These are phyloP conservation scores for Xylaria sp. DNA, from an alignment of 2,329 filamentous ascomycete species.

Conservation along the genomic window DNA sequence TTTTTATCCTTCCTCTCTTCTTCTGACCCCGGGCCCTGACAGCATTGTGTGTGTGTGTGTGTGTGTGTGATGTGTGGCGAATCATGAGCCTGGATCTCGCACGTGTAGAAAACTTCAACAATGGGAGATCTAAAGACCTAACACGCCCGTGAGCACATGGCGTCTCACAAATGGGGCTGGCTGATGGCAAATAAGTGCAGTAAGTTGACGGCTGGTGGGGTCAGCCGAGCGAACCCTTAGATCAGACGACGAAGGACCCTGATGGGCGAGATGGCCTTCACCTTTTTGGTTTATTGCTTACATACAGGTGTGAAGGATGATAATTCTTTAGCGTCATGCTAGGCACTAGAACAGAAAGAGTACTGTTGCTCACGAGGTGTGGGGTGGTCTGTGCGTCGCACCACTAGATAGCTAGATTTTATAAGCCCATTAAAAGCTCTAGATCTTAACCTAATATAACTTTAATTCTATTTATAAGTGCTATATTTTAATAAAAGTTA, in stretches of 20 bases:
- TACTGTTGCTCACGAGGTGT: no score
- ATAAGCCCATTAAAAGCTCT: no score
- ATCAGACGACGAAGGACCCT: constrained; percentile 29
- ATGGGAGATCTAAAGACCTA: constrained; percentile 13
- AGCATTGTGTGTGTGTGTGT: constrained; percentile 28
- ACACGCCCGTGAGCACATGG: constrained; percentile 29
- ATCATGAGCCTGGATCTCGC: constrained; percentile 42
- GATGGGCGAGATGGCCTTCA: neutral
- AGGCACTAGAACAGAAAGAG: no score
- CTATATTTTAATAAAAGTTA: no score
- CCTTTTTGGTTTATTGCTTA: no score
- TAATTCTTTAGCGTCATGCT: no score
- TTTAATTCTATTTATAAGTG: no score
- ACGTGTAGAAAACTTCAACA: constrained; percentile 40
- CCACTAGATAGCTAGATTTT: no score
- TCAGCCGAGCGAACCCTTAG: constrained; percentile 20
- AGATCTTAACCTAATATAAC: no score
- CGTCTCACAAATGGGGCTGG: constrained; percentile 3
- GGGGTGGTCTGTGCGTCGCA: no score
- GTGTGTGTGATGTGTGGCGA: constrained; percentile 38
- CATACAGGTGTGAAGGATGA: no score
- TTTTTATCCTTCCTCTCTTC: constrained; percentile 6
- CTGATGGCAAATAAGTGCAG: neutral
- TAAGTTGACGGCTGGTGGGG: constrained; percentile 17
- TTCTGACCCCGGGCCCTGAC: neutral